Base-by-base conservation (phyloP, 2,329 filamentous ascomycete genomes). In the Biscogniauxia mediterranea region DNA sequence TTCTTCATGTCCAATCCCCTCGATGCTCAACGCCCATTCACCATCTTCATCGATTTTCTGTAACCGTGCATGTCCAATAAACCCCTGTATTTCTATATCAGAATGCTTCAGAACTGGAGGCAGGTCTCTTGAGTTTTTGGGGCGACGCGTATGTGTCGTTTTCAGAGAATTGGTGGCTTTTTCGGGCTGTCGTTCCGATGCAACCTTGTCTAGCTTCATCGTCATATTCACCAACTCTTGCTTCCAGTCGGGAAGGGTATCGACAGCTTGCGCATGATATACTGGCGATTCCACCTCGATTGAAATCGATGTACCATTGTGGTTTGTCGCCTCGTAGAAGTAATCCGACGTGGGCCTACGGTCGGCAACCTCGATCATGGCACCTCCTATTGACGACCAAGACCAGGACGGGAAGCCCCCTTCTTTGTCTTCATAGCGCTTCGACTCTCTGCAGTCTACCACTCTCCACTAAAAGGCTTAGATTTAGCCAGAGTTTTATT, bases 61-160 rank as follows among this genome's bases (percentile, higher is more conserved):
- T 8, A 52, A 52, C 7, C 6, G 9, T 26, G 23, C 20, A 15
- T 52, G 20, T 6, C 51, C 51, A 7, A 52, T 21, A 19, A 23
- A 52, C 6, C 51, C 51, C 23, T 52, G 51, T 52, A 52, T 52
- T 52, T 52, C 51, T 52, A 52, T 52, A 52, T 3, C 51, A 21
- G 20, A 26, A 19, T 52, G 11, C 17, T 46, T 46, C 6, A 46
- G 17, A n/a, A 46, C 15, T 2, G 38, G 38, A 5, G 38, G 38
- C 5, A 52, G 5, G 19, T 52, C 51, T 52, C 51, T 6, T 5
- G 17, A 2, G 11, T 46, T n/a, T 11, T 46, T 46, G 15, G 15
- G 3, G 11, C 17, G 17, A 46, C 6, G 38, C 11, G 15, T 46
- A n/a, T 17, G 1, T 46, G 38, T n/a, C 15, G 13, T 46, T 5